Percentiles rank a stretch among this genome's conserved stretches.
Evolutionary conservation across 1,284 basidiomycete species (phyloP).

Genomic region (Paramarasmius palmivorus): DNA sequence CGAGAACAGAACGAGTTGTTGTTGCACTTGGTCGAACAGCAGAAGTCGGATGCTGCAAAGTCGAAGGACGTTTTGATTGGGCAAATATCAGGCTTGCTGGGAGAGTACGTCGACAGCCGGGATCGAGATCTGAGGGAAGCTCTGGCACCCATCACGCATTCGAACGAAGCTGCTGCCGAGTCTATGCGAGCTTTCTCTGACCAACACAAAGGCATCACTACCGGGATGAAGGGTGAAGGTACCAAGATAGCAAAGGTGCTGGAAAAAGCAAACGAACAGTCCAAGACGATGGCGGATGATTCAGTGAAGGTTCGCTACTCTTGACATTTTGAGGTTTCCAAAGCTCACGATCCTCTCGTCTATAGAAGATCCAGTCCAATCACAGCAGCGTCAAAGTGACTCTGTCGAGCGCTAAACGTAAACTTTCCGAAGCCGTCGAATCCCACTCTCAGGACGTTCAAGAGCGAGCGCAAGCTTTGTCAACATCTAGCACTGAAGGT

Average conservation of each 20-base stretch:
- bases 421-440: constrained; percentile 48
- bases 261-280: constrained; percentile 50
- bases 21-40: constrained; percentile 60
- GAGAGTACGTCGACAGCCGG: constrained; percentile 68
- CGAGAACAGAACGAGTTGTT: constrained; percentile 76
- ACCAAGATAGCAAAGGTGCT: constrained; percentile 42
- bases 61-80: constrained; percentile 74
- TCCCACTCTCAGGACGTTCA: constrained; percentile 55
- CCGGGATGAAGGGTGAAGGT: constrained; percentile 39
- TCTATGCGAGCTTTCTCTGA: constrained; percentile 47
- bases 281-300: constrained; percentile 51
- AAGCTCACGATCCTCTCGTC: not conserved
- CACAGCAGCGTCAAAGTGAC: constrained; percentile 43
- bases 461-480: constrained; percentile 45
- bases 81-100: constrained; percentile 70
- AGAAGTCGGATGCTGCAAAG: constrained; percentile 64
- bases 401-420: constrained; percentile 45
- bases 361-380: constrained; percentile 43
- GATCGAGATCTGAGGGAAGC: constrained; percentile 69
- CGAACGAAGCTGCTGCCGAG: constrained; percentile 56
- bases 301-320: not conserved
- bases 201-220: constrained; percentile 49
- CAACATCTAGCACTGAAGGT: constrained; percentile 49
- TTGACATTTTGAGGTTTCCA: too few relatives aligned
- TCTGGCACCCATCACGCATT: constrained; percentile 53